Percentiles rank a stretch among this genome's conserved stretches.
Evolutionary conservation across 169 alveolate genomes (phyloP).

Genomic region (Perkinsus olseni): DNA sequence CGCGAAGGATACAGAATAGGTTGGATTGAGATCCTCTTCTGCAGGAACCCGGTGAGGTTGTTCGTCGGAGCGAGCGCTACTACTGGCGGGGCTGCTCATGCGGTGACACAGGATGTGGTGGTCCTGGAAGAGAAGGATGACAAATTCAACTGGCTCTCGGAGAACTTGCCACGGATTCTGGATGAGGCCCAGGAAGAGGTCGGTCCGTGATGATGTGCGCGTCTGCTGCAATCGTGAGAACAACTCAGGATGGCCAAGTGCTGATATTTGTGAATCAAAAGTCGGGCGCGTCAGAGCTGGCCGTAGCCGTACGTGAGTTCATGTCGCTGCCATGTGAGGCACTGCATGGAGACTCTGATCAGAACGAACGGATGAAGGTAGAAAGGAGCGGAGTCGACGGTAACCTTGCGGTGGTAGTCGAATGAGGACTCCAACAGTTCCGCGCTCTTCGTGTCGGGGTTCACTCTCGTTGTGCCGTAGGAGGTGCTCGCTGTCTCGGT

Average conservation of each 20-base stretch:
- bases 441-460: no score
- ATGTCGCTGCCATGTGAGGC: background rate
- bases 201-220: background rate
- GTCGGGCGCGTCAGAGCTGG: background rate
- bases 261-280: background rate
- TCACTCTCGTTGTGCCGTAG: no score
- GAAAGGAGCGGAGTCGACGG: background rate
- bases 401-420: background rate
- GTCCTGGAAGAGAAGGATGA: conserved; percentile 51
- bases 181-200: background rate
- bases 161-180: conserved; percentile 15
- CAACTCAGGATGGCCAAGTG: background rate
- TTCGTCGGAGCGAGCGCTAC: background rate
- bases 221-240: background rate
- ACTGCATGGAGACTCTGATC: background rate
- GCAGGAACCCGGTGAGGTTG: background rate
- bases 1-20: conserved; percentile 11
- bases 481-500: background rate
- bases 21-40: background rate
- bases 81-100: conserved; percentile 27
- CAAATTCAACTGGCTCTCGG: conserved; percentile 15
- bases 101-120: conserved; percentile 35
- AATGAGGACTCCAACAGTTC: no score
- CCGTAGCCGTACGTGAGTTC: background rate
- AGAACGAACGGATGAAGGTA: background rate